These are phyloP conservation scores for Alopecurus myosuroides DNA, from an alignment of 176 grass and related monocot species.

Conservation along the genomic window DNA sequence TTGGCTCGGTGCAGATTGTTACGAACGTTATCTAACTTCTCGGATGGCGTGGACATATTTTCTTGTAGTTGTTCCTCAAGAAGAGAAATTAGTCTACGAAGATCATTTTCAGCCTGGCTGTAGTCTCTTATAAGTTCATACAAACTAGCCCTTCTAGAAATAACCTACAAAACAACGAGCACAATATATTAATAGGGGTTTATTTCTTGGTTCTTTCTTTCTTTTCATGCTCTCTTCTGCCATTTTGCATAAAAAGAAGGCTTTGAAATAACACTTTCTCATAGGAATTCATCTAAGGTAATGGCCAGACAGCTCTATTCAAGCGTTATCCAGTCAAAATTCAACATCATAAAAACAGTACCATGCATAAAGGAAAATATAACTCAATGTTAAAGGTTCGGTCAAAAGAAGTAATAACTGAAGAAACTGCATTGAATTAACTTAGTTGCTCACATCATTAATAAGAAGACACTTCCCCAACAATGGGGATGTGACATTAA, in stretches of 20 bases:
- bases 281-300: constrained; percentile 1
- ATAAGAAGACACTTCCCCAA: not conserved
- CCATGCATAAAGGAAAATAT: not conserved
- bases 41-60: constrained; percentile 33
- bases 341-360: not conserved
- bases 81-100: constrained; percentile 61
- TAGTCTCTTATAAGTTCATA: constrained; percentile 84
- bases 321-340: not conserved
- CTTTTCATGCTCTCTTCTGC: not conserved
- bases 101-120: constrained; percentile 68
- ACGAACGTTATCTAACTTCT: constrained; percentile 33
- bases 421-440: not conserved
- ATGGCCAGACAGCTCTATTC: not conserved
- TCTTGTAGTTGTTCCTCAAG: constrained; percentile 70
- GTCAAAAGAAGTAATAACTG: constrained; percentile 2
- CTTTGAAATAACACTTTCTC: not conserved
- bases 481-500: not conserved
- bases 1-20: constrained; percentile 52
- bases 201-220: not conserved
- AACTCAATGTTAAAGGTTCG: constrained; percentile 9
- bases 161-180: constrained; percentile 51
- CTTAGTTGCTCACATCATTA: not conserved
- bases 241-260: not conserved
- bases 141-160: constrained; percentile 87
- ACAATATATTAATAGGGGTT: not conserved